Evolutionary conservation across 2,329 filamentous ascomycete genomes (phyloP), one percentile per base, ranked within the genome.

Genomic region (Xylariaceae sp.): DNA sequence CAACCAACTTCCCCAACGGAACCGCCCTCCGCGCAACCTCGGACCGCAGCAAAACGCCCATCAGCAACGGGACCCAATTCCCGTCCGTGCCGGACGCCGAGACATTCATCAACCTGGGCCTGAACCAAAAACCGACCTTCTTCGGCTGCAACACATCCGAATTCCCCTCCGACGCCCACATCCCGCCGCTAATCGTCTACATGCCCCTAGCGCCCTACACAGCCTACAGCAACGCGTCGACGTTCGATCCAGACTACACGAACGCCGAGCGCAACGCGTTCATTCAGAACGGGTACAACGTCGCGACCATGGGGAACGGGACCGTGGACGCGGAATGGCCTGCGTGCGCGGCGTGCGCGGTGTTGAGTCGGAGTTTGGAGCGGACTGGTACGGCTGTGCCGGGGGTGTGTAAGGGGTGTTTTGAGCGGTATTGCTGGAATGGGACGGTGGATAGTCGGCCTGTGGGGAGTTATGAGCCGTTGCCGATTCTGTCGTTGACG

Each of bases 361-460:
- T 96, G 45, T 80, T 97, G 13, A 84, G 82, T 56, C 84, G 93
- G 62, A 91, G 87, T 66, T 83, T 94, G 65, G 79, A 85, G 62
- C 82, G 90, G 53, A 93, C 90, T 0, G 79, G 80, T 15, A 88
- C 88, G 0, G 63, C 76, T 0, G 80, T 92, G 1, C 93, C 93
- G 0, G 78, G 82, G 0, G 84, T 83, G 8, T 99, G 94, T 77
- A 78, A 76, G 49, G 69, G 80, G 53, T 99, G 94, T 77, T 97
- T 97, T 74, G 66, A 78, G 10, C 74, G 78, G 17, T 97, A 97
- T 77, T 99, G 94, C 82, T 99, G 94, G 94, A 84, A 97, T 72
- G 94, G 94, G n/a, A 89, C 83, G 1, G 68, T 61, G 0, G 71
- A 76, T 54, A 71, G 66, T 53, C 67, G 73, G 0, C 62, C 68